A percentile compares a stretch with the other conserved stretches of the same genome.
These are phyloP conservation scores for Fusarium gaditjirri DNA, from an alignment of 2,329 filamentous ascomycete genomes.

Conservation along the genomic window DNA sequence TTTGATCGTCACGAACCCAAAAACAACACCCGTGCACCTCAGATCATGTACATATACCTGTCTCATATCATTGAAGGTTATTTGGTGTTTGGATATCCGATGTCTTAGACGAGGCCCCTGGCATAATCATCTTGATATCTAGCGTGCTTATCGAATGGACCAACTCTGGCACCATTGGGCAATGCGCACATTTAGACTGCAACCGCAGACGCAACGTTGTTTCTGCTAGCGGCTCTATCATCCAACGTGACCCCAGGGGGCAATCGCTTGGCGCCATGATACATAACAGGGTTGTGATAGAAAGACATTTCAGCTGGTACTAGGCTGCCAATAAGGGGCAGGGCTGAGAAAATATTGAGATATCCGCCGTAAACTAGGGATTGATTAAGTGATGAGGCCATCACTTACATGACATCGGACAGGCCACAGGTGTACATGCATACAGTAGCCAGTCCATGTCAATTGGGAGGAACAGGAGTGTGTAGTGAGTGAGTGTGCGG, in stretches of 20 bases:
- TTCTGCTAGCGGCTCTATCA: conserved; percentile 30
- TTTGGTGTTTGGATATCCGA: not conserved
- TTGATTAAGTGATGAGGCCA: conserved; percentile 11
- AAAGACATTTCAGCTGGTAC: conserved; percentile 18
- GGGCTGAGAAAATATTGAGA: conserved; percentile 6
- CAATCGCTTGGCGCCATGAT: conserved; percentile 17
- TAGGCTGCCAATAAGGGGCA: not conserved
- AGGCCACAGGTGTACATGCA: not conserved
- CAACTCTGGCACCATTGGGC: conserved; percentile 15
- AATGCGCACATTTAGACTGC: conserved; percentile 4
- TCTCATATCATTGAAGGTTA: conserved; percentile 7
- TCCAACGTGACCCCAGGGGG: conserved; percentile 12
- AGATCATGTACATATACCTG: conserved; percentile 6
- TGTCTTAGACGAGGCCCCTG: conserved; percentile 8
- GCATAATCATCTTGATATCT: conserved; percentile 7
- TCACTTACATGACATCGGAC: not conserved
- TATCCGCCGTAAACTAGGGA: not conserved
- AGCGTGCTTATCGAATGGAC: conserved; percentile 13
- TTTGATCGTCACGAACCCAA: conserved; percentile 18
- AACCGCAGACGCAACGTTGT: conserved; percentile 36
- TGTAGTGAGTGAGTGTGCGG: not conserved
- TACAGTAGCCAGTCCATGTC: not conserved
- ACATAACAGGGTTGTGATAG: conserved; percentile 10
- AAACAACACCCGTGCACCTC: not conserved
- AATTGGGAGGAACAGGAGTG: not conserved